phyloP scores from a whole-genome alignment of 495 filamentous ascomycete genomes.

The Aspergillus nanangensis region DNA sequence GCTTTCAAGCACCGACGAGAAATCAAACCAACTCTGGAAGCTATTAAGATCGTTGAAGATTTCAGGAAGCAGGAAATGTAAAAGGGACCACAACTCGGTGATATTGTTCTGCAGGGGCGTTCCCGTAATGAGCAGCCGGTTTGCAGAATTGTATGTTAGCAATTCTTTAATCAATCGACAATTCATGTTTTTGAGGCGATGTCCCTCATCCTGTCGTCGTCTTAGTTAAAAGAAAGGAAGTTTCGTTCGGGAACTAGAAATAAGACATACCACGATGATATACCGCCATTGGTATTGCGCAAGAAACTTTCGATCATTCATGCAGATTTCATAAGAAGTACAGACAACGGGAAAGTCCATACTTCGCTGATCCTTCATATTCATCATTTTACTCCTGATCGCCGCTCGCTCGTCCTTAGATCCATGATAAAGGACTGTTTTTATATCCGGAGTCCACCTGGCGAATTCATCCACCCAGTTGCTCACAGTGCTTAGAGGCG shows the following conservation, averaged over 20 bases:
- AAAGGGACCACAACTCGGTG: constrained; percentile 87
- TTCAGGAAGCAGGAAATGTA: constrained; percentile 89
- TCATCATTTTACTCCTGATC: constrained; percentile 61
- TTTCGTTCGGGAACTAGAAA: no score
- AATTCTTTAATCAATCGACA: constrained; percentile 86
- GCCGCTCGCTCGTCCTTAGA: constrained; percentile 65
- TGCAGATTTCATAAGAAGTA: constrained; percentile 92
- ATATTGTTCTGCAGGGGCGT: constrained; percentile 96
- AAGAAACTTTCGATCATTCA: constrained; percentile 79
- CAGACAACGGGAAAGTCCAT: constrained; percentile 83
- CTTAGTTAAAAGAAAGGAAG: no score
- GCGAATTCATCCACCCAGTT: constrained; percentile 97
- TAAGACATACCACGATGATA: constrained; percentile 87
- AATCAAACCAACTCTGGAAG: constrained; percentile 96
- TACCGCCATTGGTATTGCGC: constrained; percentile 88
- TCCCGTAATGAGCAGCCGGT: constrained; percentile 87
- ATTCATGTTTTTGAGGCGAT: constrained; percentile 96
- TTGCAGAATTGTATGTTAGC: constrained; percentile 81
- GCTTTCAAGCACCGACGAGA: constrained; percentile 77
- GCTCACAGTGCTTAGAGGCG: constrained; percentile 84
- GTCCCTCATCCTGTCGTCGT: constrained; percentile 73
- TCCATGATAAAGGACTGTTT: constrained; percentile 87
- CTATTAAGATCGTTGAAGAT: constrained; percentile 86
- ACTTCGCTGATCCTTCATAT: constrained; percentile 54
- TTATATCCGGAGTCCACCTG: constrained; percentile 82